Evolutionary conservation across 1,284 basidiomycete genomes (phyloP), one percentile per base, ranked within the genome.

Genomic region (Mycena sp.): DNA sequence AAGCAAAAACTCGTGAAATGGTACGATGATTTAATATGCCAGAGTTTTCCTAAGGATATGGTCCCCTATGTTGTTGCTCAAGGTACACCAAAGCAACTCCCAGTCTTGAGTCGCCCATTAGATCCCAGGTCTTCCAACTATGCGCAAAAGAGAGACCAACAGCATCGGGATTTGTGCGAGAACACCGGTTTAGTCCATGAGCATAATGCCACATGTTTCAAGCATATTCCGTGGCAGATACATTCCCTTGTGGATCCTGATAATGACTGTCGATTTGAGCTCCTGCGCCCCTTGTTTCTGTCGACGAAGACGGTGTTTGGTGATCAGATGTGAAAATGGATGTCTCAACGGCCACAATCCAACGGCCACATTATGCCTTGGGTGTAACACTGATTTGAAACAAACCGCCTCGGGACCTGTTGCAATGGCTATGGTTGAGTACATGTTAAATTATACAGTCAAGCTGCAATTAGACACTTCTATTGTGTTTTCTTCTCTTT

Each of bases 401-500:
- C 61, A 44, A 1, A 57, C 57, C 28, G 61, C 45, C 2, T 58
- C 45, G 50, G 61, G 61, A 4, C 49, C 61, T 6, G 35, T 51
- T 23, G 61, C 61, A 4, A 63, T 63, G 61, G 54, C 61, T 1
- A 58, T 58, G 54, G 49, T 63, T 19, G 38, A 50, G 46, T 63
- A 63, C 29, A 50, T 62, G 25, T 41, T 52, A 1, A 49, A 45
- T 21, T 62, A 62, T 40, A 62, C 60, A 1, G 49, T 48, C 17
- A 62, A 62, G 26, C 41, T 45, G 12, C 10, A 19, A 4, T 35
- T 35, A 14, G 32, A 35, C 14, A 35, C 32, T 14, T 35, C 32
- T 14, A 35, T 35, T 14, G 32, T 35, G 14, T 35, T 35, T 14
- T 35, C 32, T 35, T 35, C 32, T 14, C 32, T 35, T 9, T 35